Evolutionary conservation across 116 monocot genomes (phyloP), one percentile per base, ranked within the genome.

Genomic region (Cymodocea nodosa): DNA sequence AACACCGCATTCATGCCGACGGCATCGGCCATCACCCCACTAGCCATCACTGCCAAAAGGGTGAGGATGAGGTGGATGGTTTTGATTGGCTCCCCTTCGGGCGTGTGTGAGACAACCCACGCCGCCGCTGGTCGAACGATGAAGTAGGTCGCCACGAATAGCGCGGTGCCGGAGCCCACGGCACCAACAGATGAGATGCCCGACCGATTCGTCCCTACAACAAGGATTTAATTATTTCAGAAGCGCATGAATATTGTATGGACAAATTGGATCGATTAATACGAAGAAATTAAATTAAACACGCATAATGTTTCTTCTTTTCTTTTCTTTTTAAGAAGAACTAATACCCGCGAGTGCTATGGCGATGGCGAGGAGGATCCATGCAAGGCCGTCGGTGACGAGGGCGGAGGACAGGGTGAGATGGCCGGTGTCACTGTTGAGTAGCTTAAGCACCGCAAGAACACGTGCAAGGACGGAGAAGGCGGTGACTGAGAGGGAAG

Each of bases 381-480:
- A 67, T 14, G 67, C 71, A 24, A 61, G 52, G 22, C 52, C 51
- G 51, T 80, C 75, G 48, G 50, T 71, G 58, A 68, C 24, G 37
- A 75, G 16, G 50, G 74, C 62, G 16, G 74, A 15, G 1, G 79
- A 80, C 67, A 80, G 66, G 19, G 75, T 75, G 19, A 80, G 49
- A 23, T 74, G 54, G 11, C 71, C 79, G 24, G 75, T 50, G 5
- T 80, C 79, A 40, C 71, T 59, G 50, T 65, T 59, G 22, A 80
- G 66, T 48, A 80, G 71, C 63, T 80, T 80, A 35, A 80, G 71
- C 71, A 75, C 75, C 19, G 74, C 71, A 24, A 80, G 67, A 56
- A 57, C 62, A 19, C 75, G 65, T 13, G 75, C 71, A 5, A 80
- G 75, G 22, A 66, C 75, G 25, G 79, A 58, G 24, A 71, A 80